Base-by-base conservation (phyloP, 768 basidiomycete species). In the Xerocomellus amylosporus region DNA sequence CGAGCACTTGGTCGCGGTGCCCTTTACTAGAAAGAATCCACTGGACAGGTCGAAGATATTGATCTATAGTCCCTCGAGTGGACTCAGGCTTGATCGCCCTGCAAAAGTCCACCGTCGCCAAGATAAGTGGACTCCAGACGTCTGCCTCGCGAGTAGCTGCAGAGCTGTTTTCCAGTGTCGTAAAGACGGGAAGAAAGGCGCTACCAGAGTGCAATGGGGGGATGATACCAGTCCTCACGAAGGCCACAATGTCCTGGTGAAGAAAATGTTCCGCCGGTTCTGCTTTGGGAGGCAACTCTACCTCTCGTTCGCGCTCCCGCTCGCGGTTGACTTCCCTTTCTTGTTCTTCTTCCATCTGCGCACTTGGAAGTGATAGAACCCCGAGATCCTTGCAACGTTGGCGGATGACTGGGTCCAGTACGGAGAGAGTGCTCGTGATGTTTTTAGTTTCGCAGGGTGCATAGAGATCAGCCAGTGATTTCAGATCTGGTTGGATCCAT, bases 311-410 rank as follows among this genome's bases (percentile, higher is more conserved):
- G 24, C 59, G 58, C 56, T 79, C 77, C 5, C 71, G 64, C 54
- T 79, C 78, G 36, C 73, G 74, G 2, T 55, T 59, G 2, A 79
- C 68, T 50, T 79, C 77, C 42, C 77, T 61, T 59, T 79, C 79
- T 48, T 75, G 76, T 45, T 78, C 75, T 51, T 80, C 77, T 20
- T 72, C 71, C 54, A 76, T 49, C 14, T 47, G 56, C n/a, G 45
- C 53, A 28, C 61, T 51, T 1, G 53, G 59, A 13, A 49, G 30
- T 1, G 53, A 49, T 5, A 42, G 8, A 20, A 61, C n/a, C 0
- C 63, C 63, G 5, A 64, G 59, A 9, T 53, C 19, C 13, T 24
- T 20, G 24, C 55, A 61, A 10, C 51, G 50, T 17, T 26, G 54
- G 6, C n/a, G 31, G 14, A 62, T 57, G 2, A 31, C 51, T 22